Evolutionary conservation across 305 asterid genomes (phyloP).

Genomic region (Fraxinus xanthoxyloides): DNA sequence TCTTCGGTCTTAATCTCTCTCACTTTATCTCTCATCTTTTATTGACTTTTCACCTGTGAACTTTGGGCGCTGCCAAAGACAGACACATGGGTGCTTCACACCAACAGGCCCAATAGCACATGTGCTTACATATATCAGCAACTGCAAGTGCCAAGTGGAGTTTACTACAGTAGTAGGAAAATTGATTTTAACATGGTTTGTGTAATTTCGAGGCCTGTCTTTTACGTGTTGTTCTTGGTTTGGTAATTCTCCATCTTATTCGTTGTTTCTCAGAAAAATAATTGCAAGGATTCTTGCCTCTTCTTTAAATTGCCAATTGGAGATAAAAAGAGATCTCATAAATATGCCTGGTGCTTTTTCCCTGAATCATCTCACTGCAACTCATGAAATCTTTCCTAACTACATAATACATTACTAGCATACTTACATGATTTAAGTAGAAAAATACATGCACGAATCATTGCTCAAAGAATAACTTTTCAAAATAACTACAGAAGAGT

Average conservation of each 20-base stretch:
- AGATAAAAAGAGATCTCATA: no score
- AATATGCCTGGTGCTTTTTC: neutral
- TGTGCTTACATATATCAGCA: neutral
- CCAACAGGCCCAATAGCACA: neutral
- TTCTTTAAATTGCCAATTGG: no score
- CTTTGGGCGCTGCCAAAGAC: neutral
- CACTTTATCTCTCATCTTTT: neutral
- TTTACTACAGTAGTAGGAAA: neutral
- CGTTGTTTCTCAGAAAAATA: no score
- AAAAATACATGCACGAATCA: neutral
- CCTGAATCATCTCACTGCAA: neutral
- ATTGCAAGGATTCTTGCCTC: neutral
- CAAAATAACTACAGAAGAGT: slow-evolving; percentile 18
- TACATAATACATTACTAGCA: slow-evolving; percentile 11
- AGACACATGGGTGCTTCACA: neutral
- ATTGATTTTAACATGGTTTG: neutral
- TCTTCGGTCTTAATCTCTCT: neutral
- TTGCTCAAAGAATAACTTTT: neutral
- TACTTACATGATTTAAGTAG: neutral
- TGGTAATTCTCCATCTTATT: neutral
- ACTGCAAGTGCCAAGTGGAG: neutral
- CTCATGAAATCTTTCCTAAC: neutral
- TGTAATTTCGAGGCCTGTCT: neutral
- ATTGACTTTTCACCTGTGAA: neutral
- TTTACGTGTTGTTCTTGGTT: neutral